Evolutionary conservation across 192 early-diverging fungal species (phyloP), one percentile per base, ranked within the genome.

Genomic region (Irineochytrium annulatum): DNA sequence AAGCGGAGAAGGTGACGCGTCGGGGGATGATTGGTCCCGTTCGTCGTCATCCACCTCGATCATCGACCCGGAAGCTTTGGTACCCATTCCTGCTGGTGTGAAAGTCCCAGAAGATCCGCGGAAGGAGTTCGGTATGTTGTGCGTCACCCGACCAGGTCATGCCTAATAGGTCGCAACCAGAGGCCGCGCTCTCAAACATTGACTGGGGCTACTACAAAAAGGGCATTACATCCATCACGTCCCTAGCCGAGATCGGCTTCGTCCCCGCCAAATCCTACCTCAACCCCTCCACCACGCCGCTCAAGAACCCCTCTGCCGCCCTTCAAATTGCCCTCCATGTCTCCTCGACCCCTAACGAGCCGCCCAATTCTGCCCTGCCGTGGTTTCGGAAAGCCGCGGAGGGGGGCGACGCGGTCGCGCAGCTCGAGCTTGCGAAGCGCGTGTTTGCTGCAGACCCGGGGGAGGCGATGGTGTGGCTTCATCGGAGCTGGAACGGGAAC

Each of bases 161-260:
- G 26, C 46, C 22, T 49, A 6, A 20, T 24, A 14, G 6, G 6
- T 22, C 13, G 5, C 13, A 8, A 8, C 46, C 8, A 49, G 46
- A 49, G 6, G 46, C 46, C 13, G 46, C 46, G 5, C 8, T 49
- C 22, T 20, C 11, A 8, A 20, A 6, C 13, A 8, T 49, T 6
- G 11, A 49, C 8, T 49, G 46, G 46, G 46, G 46, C 11, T 49
- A 49, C 22, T 49, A 49, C 24, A 24, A 49, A 22, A 8, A 49
- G 26, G 13, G 17, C 46, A 22, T 49, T 24, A 8, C 13, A 49
- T 22, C 46, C 46, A 8, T 49, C 46, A 8, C 26, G 6, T 5
- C 13, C 22, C 46, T 49, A 14, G 46, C 46, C 46, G 11, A 14
- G 6, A 6, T 49, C 46, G 24, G 24, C 46, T 49, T 49, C 24